Evolutionary conservation across 768 basidiomycete genomes (phyloP), one percentile per base, ranked within the genome.

Genomic region (Auricularia sp.): DNA sequence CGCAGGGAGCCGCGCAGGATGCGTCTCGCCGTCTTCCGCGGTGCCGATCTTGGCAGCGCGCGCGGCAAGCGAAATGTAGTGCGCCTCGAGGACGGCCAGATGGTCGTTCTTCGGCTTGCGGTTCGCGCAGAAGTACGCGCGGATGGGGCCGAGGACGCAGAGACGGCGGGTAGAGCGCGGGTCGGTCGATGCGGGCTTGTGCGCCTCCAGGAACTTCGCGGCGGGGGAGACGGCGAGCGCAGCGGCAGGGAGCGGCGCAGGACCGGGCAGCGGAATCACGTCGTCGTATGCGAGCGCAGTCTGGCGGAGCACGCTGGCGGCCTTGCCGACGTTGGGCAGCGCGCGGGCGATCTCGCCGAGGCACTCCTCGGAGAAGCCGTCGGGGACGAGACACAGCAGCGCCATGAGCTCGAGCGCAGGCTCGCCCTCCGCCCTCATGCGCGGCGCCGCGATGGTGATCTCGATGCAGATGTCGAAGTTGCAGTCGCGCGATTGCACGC

Each of bases 401-500:
- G 56, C 7, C 21, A 59, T 59, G 16, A 59, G 29, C 21, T 59
- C 56, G 6, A 59, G 13, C n/a, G 56, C 56, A 14, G 21, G 13
- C 56, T 59, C 21, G 13, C 56, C 56, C 8, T 7, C 56, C 5
- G 29, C n/a, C 24, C 18, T 29, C 56, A 59, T 59, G 56, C 56
- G 56, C 11, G 24, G 39, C 16, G 18, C 37, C 7, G 39, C 8
- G 29, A 59, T 29, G 56, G 16, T 33, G 34, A 14, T 7, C 34
- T 59, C 56, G 56, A 59, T 59, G 56, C 7, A 59, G 56, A 59
- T 59, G 56, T 59, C 56, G 34, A 59, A 59, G 56, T 59, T 59
- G 21, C 21, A 8, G 7, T 6, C 21, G 21, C 56, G 18, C 21
- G 13, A 14, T 7, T 4, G 56, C 11, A 24, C 16, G 24, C 62